Evolutionary conservation across 2,329 filamentous ascomycete genomes (phyloP).

Genomic region (Beauveria pseudobassiana): DNA sequence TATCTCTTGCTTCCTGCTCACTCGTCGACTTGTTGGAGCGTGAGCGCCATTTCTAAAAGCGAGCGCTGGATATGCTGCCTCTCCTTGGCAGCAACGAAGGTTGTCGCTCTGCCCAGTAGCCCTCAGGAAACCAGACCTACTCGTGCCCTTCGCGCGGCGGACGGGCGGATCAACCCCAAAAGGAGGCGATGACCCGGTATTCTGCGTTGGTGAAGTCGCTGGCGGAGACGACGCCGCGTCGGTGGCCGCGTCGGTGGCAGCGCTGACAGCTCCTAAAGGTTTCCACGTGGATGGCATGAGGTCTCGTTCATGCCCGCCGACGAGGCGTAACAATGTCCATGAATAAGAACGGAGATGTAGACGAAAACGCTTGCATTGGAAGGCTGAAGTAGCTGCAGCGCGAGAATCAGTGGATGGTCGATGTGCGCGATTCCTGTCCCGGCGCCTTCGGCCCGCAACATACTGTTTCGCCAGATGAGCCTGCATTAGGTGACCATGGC

Average conservation of each 20-base stretch:
- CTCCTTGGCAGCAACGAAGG: constrained; percentile 19
- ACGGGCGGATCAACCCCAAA: constrained; percentile 43
- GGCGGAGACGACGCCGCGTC: not conserved
- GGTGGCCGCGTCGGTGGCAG: not conserved
- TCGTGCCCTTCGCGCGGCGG: constrained; percentile 47
- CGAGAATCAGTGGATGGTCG: not conserved
- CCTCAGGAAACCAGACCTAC: constrained; percentile 57
- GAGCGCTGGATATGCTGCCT: constrained; percentile 27
- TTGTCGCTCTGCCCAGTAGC: constrained; percentile 56
- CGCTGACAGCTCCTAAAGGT: not conserved
- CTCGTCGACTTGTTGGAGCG: constrained; percentile 30
- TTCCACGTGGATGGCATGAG: not conserved
- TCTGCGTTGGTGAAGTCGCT: not conserved
- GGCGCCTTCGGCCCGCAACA: not conserved
- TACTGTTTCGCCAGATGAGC: constrained; percentile 4
- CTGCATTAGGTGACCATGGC: constrained; percentile 9
- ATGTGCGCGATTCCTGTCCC: not conserved
- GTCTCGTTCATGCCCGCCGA: not conserved
- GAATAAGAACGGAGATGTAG: constrained; percentile 15
- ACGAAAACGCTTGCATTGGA: constrained; percentile 14
- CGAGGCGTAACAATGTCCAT: constrained; percentile 12
- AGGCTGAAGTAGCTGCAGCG: constrained; percentile 26
- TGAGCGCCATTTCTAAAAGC: constrained; percentile 34
- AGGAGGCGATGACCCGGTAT: constrained; percentile 1
- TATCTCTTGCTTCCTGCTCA: constrained; percentile 21